These are phyloP conservation scores for Hordeum pubiflorum DNA, from an alignment of 202 grass and related monocot species.

Conservation along the genomic window DNA sequence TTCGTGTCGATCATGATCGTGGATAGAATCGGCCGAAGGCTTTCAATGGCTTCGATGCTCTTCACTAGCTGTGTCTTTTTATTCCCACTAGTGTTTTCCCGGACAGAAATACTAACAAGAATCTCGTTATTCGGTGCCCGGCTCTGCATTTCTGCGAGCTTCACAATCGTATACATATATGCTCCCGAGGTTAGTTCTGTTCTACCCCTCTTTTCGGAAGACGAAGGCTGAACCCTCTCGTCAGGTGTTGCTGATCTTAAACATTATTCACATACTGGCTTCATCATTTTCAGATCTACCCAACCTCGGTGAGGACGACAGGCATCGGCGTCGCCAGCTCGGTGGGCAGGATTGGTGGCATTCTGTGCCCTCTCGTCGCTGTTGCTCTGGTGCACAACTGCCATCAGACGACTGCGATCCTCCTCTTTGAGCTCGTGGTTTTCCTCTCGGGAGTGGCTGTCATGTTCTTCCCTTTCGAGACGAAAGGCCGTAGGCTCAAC, in stretches of 20 bases:
- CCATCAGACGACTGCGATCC: constrained; percentile 62
- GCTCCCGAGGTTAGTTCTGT: constrained; percentile 75
- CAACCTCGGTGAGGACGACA: constrained; percentile 67
- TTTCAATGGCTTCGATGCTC: constrained; percentile 90
- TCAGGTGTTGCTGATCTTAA: not conserved
- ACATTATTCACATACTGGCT: not conserved
- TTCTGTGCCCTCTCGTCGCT: constrained; percentile 85
- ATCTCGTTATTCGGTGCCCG: constrained; percentile 73
- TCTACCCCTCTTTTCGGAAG: not conserved
- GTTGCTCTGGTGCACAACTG: constrained; percentile 80
- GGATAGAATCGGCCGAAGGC: constrained; percentile 80
- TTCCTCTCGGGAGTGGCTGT: constrained; percentile 71
- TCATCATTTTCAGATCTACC: constrained; percentile 64
- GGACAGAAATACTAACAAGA: constrained; percentile 50
- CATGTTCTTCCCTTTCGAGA: constrained; percentile 88
- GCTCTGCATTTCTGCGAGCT: constrained; percentile 84
- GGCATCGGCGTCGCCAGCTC: constrained; percentile 84
- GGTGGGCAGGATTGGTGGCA: constrained; percentile 82
- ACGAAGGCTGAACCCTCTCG: not conserved
- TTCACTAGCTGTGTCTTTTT: constrained; percentile 77
- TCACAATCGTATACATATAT: constrained; percentile 86
- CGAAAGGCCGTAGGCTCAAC: constrained; percentile 60
- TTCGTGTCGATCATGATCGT: constrained; percentile 67
- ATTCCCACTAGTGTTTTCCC: constrained; percentile 70
- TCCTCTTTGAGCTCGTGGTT: constrained; percentile 80